Evolutionary conservation across 805 yeast genomes (phyloP), one percentile per base, ranked within the genome.

Genomic region (Candida dendrica): DNA sequence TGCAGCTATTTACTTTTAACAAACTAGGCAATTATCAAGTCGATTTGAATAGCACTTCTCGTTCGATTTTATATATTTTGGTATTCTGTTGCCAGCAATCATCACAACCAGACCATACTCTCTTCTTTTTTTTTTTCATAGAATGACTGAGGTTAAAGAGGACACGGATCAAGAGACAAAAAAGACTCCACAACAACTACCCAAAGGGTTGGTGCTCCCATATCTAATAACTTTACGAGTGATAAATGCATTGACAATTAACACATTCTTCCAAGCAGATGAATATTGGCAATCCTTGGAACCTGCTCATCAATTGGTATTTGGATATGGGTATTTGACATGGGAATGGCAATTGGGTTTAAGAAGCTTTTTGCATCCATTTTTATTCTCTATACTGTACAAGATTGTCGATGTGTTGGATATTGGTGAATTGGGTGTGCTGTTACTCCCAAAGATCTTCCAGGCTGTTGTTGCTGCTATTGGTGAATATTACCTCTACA

Each of bases 251-350:
- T 55, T 84, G 19, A 59, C 79, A 1, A 74, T 77, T 5, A 58
- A 58, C 42, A 88, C 98, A 0, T 93, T 79, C 57, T 93, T 93
- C 64, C 99, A 93, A 60, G 91, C 98, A 0, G 99, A 93, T 60
- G 99, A 93, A 61, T 93, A 72, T 63, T 93, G 82, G 79, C 99
- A 93, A 62, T 71, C 90, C 0, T 64, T 93, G 40, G 98, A 93
- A 55, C 96, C 96, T 0, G 98, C 98, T 0, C 96, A 89, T 60
- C 43, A 55, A 4, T 64, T 71, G 31, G 82, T 83, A 0, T 88
- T 71, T 58, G 90, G 93, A 2, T 82, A 81, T 47, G 98, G 98
- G 0, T 76, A 77, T 51, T 57, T 79, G 31, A 88, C 98, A 0
- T 93, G 99, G 99, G 99, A 93, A 62, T 93, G 98, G 98, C 58